A percentile compares a stretch with the other conserved stretches of the same genome.
Evolutionary conservation across 2,329 filamentous ascomycete species (phyloP).

Genomic region (Tolypocladium amazonense): DNA sequence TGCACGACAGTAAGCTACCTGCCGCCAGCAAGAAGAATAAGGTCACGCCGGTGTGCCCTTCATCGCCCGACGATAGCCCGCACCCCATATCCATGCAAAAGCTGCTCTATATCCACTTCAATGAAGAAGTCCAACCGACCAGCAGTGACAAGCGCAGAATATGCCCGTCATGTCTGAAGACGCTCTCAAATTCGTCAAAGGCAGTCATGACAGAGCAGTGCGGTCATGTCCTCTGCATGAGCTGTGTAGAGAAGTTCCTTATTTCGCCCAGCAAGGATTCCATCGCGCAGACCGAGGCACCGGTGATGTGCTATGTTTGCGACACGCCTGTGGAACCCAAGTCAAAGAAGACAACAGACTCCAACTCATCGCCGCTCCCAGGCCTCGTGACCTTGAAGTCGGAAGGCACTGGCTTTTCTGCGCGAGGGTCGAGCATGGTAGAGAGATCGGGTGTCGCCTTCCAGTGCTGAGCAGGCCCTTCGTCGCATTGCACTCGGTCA

Average conservation of each 20-base stretch:
- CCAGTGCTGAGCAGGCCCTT: conserved; percentile 49
- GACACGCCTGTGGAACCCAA: conserved; percentile 59
- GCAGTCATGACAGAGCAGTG: conserved; percentile 79
- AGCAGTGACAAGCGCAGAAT: conserved; percentile 33
- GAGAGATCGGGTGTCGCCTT: conserved; percentile 72
- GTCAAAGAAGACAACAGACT: conserved; percentile 24
- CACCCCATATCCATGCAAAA: conserved; percentile 72
- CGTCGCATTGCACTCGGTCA: not conserved
- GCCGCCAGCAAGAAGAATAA: conserved; percentile 52
- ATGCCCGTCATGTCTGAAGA: conserved; percentile 82
- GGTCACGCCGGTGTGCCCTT: conserved; percentile 63
- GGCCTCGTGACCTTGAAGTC: conserved; percentile 72
- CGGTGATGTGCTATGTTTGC: conserved; percentile 67
- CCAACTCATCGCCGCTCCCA: conserved; percentile 49
- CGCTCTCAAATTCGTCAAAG: conserved; percentile 69
- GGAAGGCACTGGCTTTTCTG: conserved; percentile 88
- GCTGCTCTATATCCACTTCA: conserved; percentile 68
- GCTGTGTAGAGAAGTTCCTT: conserved; percentile 78
- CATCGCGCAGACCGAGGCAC: conserved; percentile 34
- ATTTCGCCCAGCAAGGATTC: conserved; percentile 35
- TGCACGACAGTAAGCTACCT: conserved; percentile 35
- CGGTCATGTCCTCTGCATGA: conserved; percentile 82
- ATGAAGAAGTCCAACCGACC: conserved; percentile 49
- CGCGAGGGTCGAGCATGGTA: conserved; percentile 73
- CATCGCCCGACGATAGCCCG: conserved; percentile 51